Conservation (phyloP, 1,139 yeast genomes). For the Meyerozyma athensensis region DNA sequence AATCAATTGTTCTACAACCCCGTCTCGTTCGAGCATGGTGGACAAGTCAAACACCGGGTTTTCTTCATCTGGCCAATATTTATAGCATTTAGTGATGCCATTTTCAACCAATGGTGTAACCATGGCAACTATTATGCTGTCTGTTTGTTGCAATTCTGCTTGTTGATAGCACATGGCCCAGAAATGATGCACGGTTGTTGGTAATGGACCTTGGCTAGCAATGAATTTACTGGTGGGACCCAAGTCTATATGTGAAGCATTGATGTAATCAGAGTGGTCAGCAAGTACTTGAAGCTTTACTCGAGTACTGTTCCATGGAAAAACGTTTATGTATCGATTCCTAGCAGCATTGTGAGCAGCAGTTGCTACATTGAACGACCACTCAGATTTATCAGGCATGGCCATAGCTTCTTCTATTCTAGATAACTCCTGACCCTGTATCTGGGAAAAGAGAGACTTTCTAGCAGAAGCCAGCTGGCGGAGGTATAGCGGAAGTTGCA, state of each 20-base stretch:
- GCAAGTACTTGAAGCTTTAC: constrained; percentile 25
- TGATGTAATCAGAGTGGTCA: constrained; percentile 31
- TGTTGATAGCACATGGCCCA: constrained; percentile 79
- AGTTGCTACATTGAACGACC: constrained; percentile 22
- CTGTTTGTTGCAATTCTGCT: constrained; percentile 29
- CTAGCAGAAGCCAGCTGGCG: background rate
- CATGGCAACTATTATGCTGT: constrained; percentile 67
- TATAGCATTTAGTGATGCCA: constrained; percentile 58
- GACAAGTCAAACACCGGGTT: constrained; percentile 19
- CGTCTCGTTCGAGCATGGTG: constrained; percentile 17
- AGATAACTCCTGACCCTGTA: constrained; percentile 4
- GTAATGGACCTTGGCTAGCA: constrained; percentile 60
- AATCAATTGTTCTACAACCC: constrained; percentile 18
- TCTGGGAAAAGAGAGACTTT: constrained; percentile 3
- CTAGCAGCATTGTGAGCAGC: constrained; percentile 17
- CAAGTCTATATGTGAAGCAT: constrained; percentile 35
- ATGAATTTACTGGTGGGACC: constrained; percentile 22
- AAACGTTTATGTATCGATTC: constrained; percentile 40
- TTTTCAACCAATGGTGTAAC: constrained; percentile 74
- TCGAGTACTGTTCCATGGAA: constrained; percentile 38
- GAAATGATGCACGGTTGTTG: constrained; percentile 58
- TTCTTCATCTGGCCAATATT: constrained; percentile 62
- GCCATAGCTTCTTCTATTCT: constrained; percentile 24
- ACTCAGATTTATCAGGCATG: constrained; percentile 21
- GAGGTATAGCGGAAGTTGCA: background rate